Evolutionary conservation across 1,139 yeast genomes (phyloP).

Genomic region (Blastobotrys buckinghamii): DNA sequence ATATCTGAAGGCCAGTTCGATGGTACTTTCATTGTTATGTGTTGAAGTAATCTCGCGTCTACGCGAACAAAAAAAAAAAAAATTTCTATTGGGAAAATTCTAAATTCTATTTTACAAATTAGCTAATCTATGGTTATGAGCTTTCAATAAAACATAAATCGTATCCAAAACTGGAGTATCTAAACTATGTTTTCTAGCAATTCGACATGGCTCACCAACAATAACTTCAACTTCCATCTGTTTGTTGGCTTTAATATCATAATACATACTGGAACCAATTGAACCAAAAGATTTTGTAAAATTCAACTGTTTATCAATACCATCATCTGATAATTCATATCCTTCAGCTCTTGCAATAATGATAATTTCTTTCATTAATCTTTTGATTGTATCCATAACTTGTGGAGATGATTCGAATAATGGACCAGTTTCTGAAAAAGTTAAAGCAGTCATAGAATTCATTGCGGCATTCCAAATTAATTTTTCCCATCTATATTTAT

Average conservation of each 20-base stretch:
- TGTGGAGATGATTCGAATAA: constrained; percentile 17
- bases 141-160: constrained; percentile 38
- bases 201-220: constrained; percentile 54
- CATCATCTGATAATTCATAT: constrained; percentile 38
- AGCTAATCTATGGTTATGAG: constrained; percentile 14
- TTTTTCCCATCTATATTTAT: constrained; percentile 51
- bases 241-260: constrained; percentile 54
- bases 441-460: constrained; percentile 49
- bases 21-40: constrained; percentile 2
- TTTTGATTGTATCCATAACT: constrained; percentile 24
- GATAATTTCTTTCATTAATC: constrained; percentile 54
- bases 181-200: constrained; percentile 49
- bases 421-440: constrained; percentile 47
- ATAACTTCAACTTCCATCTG: constrained; percentile 60
- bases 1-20: constrained; percentile 19
- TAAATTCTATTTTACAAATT: not conserved
- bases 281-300: not conserved
- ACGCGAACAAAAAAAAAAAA: not conserved
- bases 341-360: constrained; percentile 52
- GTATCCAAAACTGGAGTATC: constrained; percentile 47
- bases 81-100: not conserved
- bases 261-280: constrained; percentile 48
- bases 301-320: constrained; percentile 30
- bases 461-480: constrained; percentile 58
- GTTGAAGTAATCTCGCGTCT: too few relatives aligned